These are phyloP conservation scores for Pichia manshurica DNA, from an alignment of 805 yeast genomes.

Conservation along the genomic window DNA sequence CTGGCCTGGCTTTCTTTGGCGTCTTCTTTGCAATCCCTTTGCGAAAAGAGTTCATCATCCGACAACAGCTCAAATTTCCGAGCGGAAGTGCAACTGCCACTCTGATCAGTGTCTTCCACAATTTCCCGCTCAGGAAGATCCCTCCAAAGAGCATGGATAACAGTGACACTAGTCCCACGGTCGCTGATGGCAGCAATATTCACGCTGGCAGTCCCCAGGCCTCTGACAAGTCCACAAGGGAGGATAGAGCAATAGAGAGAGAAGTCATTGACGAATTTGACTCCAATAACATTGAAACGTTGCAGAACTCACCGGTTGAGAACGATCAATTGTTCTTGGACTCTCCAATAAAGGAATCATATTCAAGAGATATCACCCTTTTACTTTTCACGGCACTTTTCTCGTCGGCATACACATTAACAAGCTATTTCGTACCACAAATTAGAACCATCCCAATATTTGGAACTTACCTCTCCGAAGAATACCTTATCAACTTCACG, in stretches of 20 bases:
- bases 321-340: background rate
- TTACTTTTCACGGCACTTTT: conserved; percentile 55
- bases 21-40: conserved; percentile 91
- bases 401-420: conserved; percentile 68
- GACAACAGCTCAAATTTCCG: conserved; percentile 85
- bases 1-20: conserved; percentile 88
- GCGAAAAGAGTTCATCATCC: conserved; percentile 79
- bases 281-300: background rate
- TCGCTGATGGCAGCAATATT: background rate
- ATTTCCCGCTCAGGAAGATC: conserved; percentile 33
- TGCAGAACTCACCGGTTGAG: background rate
- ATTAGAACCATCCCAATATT: conserved; percentile 68
- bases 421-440: conserved; percentile 68
- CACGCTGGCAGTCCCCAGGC: background rate
- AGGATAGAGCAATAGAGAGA: background rate
- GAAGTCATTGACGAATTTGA: background rate
- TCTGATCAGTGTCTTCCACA: conserved; percentile 79
- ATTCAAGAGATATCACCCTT: conserved; percentile 54
- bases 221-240: background rate
- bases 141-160: background rate
- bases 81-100: conserved; percentile 97
- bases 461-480: conserved; percentile 54
- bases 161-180: background rate
- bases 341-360: conserved; percentile 21
- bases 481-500: conserved; percentile 81